phyloP scores from a whole-genome alignment of 179 eudicot genomes.

The Silene vulgaris region DNA sequence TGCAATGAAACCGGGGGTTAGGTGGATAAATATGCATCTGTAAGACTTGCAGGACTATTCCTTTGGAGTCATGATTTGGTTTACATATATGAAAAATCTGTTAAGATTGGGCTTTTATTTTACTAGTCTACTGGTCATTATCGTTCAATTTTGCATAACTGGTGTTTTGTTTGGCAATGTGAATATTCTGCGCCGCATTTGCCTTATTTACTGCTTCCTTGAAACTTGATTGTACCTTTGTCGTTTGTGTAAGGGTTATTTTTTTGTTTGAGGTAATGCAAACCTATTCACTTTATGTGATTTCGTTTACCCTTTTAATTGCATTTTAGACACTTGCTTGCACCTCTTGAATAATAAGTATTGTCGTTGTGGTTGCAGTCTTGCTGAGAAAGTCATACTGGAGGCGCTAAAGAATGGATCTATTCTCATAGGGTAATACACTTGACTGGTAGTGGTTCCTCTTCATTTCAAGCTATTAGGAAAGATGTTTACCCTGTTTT shows the following conservation, averaged over 20 bases:
- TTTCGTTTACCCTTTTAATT: neutral
- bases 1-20: constrained; percentile 82
- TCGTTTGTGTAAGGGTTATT: neutral
- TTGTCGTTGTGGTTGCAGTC: constrained; percentile 37
- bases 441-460: neutral
- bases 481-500: neutral
- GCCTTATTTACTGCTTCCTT: neutral
- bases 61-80: neutral
- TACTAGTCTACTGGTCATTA: neutral
- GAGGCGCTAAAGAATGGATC: constrained; percentile 65
- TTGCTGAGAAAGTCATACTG: constrained; percentile 68
- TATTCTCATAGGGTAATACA: constrained; percentile 62
- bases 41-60: constrained; percentile 31
- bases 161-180: neutral
- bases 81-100: neutral
- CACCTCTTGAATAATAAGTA: neutral
- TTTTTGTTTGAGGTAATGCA: neutral
- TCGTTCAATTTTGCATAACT: neutral
- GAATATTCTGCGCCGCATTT: neutral
- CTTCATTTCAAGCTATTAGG: constrained; percentile 16
- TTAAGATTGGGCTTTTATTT: neutral
- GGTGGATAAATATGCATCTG: constrained; percentile 96
- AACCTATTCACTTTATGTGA: neutral
- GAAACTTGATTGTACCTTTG: neutral
- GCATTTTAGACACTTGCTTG: neutral